Evolutionary conservation across 2,329 filamentous ascomycete genomes (phyloP), one percentile per base, ranked within the genome.

Genomic region (Aspergillus hortae): DNA sequence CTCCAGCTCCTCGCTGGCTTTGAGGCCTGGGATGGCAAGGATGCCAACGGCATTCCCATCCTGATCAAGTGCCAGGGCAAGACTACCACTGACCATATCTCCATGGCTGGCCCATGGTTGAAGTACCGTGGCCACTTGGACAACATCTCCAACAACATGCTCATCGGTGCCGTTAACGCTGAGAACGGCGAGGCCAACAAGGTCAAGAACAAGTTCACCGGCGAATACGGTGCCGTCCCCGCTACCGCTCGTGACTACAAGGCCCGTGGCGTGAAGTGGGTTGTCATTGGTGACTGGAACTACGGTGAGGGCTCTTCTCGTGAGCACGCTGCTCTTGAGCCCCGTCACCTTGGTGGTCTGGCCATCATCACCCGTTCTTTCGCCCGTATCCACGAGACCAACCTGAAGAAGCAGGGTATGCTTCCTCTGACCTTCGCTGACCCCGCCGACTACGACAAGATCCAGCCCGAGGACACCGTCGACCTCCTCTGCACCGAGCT

Each of bases 381-480:
- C 73, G 94, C 94, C 69, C 94, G 94, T 88, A 99, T 99, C 71
- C 94, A 99, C 84, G 94, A 99, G 84, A 99, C 94, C 81, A 99
- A 99, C 85, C 79, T 99, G 81, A 99, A 99, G 90, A 99, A 99
- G 88, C 94, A 99, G 85, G 94, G 94, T 78, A 96, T 99, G 92
- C 89, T 99, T 79, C 94, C 94, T 68, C 84, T 99, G 61, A 97
- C 92, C 67, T 99, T 99, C 80, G 77, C 85, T 53, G 86, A 97
- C 72, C 92, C 92, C 52, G 92, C 88, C 72, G 94, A 99, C 77
- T 99, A 99, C 77, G 94, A 99, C 75, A 95, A 90, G 84, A 92
- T 99, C 75, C 85, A 88, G 72, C 89, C 91, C 61, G 87, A 94
- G 56, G 94, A 96, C 82, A 92, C 87, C 78, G 86, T 97, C 64